Evolutionary conservation across 1,284 basidiomycete genomes (phyloP).

Genomic region (Polyporus tsugae): DNA sequence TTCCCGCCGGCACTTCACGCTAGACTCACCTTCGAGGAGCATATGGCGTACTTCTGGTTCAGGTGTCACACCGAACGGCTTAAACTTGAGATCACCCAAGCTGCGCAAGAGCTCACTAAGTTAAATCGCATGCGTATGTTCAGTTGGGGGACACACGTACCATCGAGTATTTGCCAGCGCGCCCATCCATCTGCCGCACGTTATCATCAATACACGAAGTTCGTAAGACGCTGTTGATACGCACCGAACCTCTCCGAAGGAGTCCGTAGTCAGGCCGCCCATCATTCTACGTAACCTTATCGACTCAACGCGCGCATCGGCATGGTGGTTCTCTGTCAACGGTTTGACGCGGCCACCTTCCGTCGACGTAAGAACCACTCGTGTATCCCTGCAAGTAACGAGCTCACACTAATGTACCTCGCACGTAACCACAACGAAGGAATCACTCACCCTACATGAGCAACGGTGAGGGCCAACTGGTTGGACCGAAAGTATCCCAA

Average conservation of each 20-base stretch:
- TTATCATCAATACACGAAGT: conserved; percentile 14
- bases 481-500: conserved; percentile 82
- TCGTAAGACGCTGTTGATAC: conserved; percentile 26
- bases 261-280: conserved; percentile 92
- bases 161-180: conserved; percentile 93
- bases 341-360: conserved; percentile 76
- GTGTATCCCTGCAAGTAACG: conserved; percentile 75
- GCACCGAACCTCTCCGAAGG: conserved; percentile 92
- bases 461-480: conserved; percentile 82
- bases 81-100: conserved; percentile 92
- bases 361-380: conserved; percentile 83
- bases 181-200: conserved; percentile 86
- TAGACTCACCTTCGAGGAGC: conserved; percentile 72
- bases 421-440: no score
- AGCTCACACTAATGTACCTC: neutral
- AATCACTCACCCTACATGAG: conserved; percentile 84
- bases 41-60: conserved; percentile 93
- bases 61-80: conserved; percentile 90
- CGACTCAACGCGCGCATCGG: conserved; percentile 88
- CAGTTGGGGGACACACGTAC: conserved; percentile 48
- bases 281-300: conserved; percentile 89
- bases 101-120: conserved; percentile 47
- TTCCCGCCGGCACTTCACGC: no score
- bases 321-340: conserved; percentile 93
- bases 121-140: conserved; percentile 11